Conservation (phyloP, 441 rosid genomes). For the Macaranga tanarius region DNA sequence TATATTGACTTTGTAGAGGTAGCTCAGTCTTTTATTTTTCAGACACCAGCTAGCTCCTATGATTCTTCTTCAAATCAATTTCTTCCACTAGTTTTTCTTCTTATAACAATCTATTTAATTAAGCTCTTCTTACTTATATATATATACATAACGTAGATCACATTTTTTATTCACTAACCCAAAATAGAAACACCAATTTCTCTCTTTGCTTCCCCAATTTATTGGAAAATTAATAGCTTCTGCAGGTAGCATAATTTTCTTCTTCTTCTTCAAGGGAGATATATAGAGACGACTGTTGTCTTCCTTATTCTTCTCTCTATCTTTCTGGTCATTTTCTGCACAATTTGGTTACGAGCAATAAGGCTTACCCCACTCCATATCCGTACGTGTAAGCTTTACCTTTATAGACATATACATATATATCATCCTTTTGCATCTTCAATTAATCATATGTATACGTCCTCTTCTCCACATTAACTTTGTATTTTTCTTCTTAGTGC, state of each 20-base stretch:
- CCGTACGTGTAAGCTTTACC: background rate
- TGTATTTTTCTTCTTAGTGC: no score
- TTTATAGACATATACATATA: no score
- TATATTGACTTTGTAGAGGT: slow-evolving; percentile 24
- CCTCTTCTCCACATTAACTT: no score
- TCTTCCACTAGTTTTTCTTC: slow-evolving; percentile 25
- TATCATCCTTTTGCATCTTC: background rate
- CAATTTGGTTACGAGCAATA: background rate
- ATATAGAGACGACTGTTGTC: background rate
- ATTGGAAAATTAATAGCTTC: slow-evolving; percentile 5
- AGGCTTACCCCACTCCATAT: background rate
- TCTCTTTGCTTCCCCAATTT: slow-evolving; percentile 17
- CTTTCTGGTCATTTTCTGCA: slow-evolving; percentile 12
- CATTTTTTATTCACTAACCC: background rate
- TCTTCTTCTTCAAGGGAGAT: slow-evolving; percentile 8
- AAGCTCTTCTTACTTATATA: background rate
- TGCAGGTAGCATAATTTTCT: background rate
- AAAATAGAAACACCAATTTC: slow-evolving; percentile 1
- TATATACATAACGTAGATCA: background rate
- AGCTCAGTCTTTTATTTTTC: no score
- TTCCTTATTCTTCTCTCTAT: slow-evolving; percentile 1
- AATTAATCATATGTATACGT: no score
- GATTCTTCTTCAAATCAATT: slow-evolving; percentile 16
- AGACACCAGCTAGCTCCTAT: background rate
- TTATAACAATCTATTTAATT: slow-evolving; percentile 18